Evolutionary conservation across 306 rosid genomes (phyloP), one percentile per base, ranked within the genome.

Genomic region (Castanea mollissima): DNA sequence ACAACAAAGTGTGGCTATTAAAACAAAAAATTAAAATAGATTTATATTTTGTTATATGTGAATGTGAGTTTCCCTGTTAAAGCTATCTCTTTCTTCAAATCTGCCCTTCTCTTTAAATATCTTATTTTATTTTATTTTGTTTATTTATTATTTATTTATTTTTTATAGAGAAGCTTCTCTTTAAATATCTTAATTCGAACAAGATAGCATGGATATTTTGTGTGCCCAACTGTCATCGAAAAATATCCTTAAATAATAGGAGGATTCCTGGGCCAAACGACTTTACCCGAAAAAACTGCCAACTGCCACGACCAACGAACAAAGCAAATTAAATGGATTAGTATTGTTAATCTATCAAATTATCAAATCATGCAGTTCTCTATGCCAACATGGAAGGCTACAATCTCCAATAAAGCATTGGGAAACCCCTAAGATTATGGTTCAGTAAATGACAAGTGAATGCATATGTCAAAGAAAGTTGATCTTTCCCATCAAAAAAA

Each of bases 241-340:
- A 83, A 74, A 79, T 31, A 32, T 68, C 78, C 76, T 62, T 86
- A 79, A 73, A 81, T 60, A 78, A 84, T 81, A 60, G 78, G 78
- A 80, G 76, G 75, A 74, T 74, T 79, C 81, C 52, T 59, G 78
- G 86, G 78, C 89, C 85, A 85, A 78, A 70, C 56, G 87, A 82
- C 83, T 76, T 56, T 85, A 92, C 90, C 92, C 23, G 92, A 88
- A 88, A 88, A 88, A 92, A 88, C 97, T 84, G 85, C 94, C 77
- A 88, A 90, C 89, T 74, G 87, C 79, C 79, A 23, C 80, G 67
- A 82, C 87, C 83, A 78, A 88, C 84, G 72, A 78, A 85, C 87
- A 60, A 25, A 31, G 82, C 63, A 54, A 56, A 16, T 74, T 29
- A 23, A 23, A 78, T 79, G 16, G 44, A 60, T 77, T 65, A 76